Percentiles rank a stretch among this genome's conserved stretches.
phyloP scores from a whole-genome alignment of 148 eudicot genomes.

The Camellia granthamiana region DNA sequence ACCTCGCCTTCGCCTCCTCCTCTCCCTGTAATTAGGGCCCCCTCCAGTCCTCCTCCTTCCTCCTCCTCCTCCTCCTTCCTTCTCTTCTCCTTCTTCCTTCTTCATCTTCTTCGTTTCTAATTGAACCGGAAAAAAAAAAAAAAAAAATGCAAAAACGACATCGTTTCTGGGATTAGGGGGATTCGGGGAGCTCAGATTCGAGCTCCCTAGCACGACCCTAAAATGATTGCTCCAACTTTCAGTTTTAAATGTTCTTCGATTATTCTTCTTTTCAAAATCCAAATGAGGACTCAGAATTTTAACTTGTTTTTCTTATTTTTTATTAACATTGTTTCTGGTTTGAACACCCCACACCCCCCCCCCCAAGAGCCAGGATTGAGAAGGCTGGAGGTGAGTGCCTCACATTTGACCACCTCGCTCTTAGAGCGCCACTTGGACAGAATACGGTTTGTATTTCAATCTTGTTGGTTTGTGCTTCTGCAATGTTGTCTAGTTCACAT shows the following conservation, averaged over 20 bases:
- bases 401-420: constrained; percentile 90
- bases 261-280: background rate
- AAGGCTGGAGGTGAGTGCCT: constrained; percentile 89
- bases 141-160: no score
- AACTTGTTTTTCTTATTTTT: background rate
- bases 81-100: no score
- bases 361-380: constrained; percentile 73
- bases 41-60: no score
- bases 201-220: no score
- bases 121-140: no score
- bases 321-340: background rate
- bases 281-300: background rate
- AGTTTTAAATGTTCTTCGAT: background rate
- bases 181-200: no score
- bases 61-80: no score
- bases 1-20: no score
- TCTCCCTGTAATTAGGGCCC: no score
- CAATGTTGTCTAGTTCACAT: background rate
- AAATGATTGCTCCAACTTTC: background rate
- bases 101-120: no score
- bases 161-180: no score
- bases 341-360: background rate
- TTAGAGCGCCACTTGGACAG: constrained; percentile 96
- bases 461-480: background rate
- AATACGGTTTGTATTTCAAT: constrained; percentile 59